Evolutionary conservation across 331 rosid species (phyloP).

Genomic region (Quercus tomentella): DNA sequence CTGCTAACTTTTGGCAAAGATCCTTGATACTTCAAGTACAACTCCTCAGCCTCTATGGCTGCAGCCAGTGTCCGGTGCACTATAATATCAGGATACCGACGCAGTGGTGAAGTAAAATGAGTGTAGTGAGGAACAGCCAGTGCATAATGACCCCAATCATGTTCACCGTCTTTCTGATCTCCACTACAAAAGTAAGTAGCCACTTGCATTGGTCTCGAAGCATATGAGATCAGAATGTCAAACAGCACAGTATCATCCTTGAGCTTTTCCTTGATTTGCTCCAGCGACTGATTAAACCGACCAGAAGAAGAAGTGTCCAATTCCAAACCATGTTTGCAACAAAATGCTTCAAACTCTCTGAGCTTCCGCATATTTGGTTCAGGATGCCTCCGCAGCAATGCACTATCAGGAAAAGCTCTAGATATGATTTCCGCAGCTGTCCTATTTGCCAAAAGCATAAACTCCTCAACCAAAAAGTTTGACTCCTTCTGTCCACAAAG

Average conservation of each 20-base stretch:
- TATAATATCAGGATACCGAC: slow-evolving; percentile 86
- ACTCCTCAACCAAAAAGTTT: slow-evolving; percentile 80
- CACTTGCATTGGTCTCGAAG: slow-evolving; percentile 76
- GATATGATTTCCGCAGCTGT: slow-evolving; percentile 82
- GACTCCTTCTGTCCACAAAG: slow-evolving; percentile 55
- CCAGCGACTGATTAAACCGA: slow-evolving; percentile 54
- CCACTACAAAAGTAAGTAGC: slow-evolving; percentile 85
- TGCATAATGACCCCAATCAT: slow-evolving; percentile 72
- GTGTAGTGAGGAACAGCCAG: slow-evolving; percentile 80
- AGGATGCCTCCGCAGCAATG: slow-evolving; percentile 87
- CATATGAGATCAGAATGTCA: slow-evolving; percentile 62
- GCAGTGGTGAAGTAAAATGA: slow-evolving; percentile 90
- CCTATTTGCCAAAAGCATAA: slow-evolving; percentile 81
- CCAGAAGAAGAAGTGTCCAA: slow-evolving; percentile 76
- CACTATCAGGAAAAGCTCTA: slow-evolving; percentile 76
- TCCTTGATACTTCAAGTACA: slow-evolving; percentile 41
- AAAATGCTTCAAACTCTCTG: slow-evolving; percentile 72
- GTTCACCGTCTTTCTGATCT: slow-evolving; percentile 43
- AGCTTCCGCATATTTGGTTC: slow-evolving; percentile 79
- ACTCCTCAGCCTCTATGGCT: slow-evolving; percentile 75
- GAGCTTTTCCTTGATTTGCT: slow-evolving; percentile 60
- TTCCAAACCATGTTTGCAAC: slow-evolving; percentile 73
- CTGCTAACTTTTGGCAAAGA: slow-evolving; percentile 16
- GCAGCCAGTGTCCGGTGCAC: slow-evolving; percentile 89
- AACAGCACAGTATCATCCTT: slow-evolving; percentile 65